Evolutionary conservation across 208 protist species (phyloP).

Genomic region (Acanthamoeba triangularis): DNA sequence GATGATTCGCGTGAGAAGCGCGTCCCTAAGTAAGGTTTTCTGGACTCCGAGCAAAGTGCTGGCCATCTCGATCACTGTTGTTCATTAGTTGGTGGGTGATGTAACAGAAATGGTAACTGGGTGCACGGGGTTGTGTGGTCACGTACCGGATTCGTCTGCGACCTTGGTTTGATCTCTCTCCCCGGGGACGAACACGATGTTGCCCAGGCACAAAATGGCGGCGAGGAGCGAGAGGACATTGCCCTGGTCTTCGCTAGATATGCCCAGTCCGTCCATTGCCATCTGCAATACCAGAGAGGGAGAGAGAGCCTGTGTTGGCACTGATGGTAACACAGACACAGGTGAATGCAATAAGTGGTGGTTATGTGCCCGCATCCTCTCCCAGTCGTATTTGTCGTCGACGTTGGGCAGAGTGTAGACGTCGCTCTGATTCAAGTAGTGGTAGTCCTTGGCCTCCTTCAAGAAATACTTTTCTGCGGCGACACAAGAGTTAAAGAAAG

Average conservation of each 20-base stretch:
- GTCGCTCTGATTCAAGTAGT: conserved; percentile 91
- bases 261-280: conserved; percentile 81
- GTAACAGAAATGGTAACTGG: neutral
- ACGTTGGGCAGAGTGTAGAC: conserved; percentile 89
- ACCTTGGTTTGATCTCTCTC: neutral
- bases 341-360: no score
- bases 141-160: neutral
- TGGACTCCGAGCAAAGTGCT: neutral
- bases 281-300: neutral
- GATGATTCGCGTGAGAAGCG: conserved; percentile 28
- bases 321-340: no score
- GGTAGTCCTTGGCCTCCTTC: conserved; percentile 90
- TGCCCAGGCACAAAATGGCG: conserved; percentile 86
- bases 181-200: conserved; percentile 80
- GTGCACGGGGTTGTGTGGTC: neutral
- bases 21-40: neutral
- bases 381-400: conserved; percentile 91
- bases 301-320: neutral
- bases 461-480: conserved; percentile 48
- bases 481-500: no score
- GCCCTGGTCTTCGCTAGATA: conserved; percentile 77
- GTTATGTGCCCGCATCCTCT: conserved; percentile 74
- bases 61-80: neutral
- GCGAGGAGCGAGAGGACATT: conserved; percentile 80
- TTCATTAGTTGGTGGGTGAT: neutral